These are phyloP conservation scores for Rehmannia glutinosa DNA, from an alignment of 257 asterid genomes.

Conservation along the genomic window DNA sequence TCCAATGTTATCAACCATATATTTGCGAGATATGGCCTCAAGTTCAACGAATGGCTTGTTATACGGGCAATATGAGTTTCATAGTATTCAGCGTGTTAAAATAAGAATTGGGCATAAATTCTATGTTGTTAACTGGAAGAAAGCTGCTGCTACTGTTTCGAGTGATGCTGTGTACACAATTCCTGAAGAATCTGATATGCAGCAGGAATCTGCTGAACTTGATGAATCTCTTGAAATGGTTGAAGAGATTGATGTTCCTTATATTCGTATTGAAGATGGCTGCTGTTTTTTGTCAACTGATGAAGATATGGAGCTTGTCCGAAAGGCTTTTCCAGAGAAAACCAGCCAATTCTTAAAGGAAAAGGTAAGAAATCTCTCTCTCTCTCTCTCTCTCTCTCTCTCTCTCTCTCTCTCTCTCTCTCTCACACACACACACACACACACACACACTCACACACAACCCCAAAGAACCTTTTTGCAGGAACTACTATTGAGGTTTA, in stretches of 20 bases:
- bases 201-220: conserved; percentile 32
- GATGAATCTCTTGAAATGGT: conserved; percentile 46
- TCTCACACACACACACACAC: no score
- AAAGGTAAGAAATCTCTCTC: conserved; percentile 43
- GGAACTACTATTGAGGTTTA: no score
- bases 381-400: neutral
- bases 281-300: conserved; percentile 66
- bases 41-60: conserved; percentile 39
- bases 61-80: conserved; percentile 67
- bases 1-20: conserved; percentile 76
- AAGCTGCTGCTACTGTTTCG: conserved; percentile 31
- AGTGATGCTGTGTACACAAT: conserved; percentile 20
- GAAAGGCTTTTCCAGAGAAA: conserved; percentile 66
- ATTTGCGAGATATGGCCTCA: conserved; percentile 61
- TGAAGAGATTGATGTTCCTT: conserved; percentile 56
- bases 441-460: no score
- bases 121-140: conserved; percentile 78
- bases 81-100: conserved; percentile 74
- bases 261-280: conserved; percentile 42
- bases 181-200: conserved; percentile 38
- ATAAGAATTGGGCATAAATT: conserved; percentile 60
- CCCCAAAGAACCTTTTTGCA: no score
- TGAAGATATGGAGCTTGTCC: conserved; percentile 82
- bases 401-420: neutral
- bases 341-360: conserved; percentile 49